Base-by-base conservation (phyloP, 2,329 filamentous ascomycete species). In the Didymella keratinophila region DNA sequence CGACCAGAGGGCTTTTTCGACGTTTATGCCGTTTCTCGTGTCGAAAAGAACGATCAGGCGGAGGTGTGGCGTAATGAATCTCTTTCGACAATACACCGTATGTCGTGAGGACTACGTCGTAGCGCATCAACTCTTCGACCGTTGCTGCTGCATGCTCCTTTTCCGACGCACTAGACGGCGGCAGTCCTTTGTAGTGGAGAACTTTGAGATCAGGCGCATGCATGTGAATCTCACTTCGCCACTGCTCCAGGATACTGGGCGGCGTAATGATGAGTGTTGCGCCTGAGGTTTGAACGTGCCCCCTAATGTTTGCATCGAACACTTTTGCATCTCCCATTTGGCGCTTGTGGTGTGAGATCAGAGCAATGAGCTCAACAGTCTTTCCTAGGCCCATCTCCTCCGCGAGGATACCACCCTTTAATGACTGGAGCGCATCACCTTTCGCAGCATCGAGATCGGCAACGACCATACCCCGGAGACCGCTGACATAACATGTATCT, bases 381-480 rank as follows among this genome's bases (percentile, higher is more conserved):
- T 94, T 94, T 1, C 91, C 91, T 1, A 94, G 79, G 0, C 91
- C 91, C 91, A 94, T 94, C 74, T 94, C 91, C 70, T 94, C 91
- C 0, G 89, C 87, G 5, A 94, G 78, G 46, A 92, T 88, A 0
- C 90, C 90, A 2, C 87, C 87, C 34, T 70, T 75, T 2, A 82
- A 57, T 16, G 68, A 86, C 77, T 21, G 73, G 58, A 43, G 52
- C 9, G 68, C 60, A 54, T 78, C 71, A 11, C 44, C 56, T 32
- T 75, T 72, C 53, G 86, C 86, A 2, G 77, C 68, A 0, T 70
- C 60, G 9, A 80, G 59, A 67, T 89, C 81, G 36, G 79, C 78
- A 1, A 85, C 82, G 4, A 87, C 79, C 14, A 86, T 76, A 25
- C 88, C 86, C 50, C 89, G 86, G 0, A 91, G 76, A 53, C 87